Conservation (phyloP, 495 filamentous ascomycete genomes). For the Tuber melanosporum region DNA sequence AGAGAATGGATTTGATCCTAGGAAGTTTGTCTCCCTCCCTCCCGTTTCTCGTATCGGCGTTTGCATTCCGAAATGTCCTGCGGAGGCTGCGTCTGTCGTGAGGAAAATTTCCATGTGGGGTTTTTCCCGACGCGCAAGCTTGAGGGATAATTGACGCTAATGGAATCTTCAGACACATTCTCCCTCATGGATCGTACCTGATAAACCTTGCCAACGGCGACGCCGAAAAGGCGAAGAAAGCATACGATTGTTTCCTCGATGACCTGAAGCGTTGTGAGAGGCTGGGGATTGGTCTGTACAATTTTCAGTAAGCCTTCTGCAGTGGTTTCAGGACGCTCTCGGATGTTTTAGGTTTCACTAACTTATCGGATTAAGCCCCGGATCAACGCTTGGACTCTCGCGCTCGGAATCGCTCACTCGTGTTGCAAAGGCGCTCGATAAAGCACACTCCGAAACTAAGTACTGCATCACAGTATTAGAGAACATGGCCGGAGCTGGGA, state of each 20-base stretch:
- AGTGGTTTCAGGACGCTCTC: neutral
- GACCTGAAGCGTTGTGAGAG: constrained; percentile 80
- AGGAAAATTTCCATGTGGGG: neutral
- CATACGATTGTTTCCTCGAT: constrained; percentile 78
- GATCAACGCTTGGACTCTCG: constrained; percentile 61
- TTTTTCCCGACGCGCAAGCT: neutral
- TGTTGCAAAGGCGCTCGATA: constrained; percentile 71
- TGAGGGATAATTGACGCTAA: neutral
- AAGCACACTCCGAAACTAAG: constrained; percentile 65
- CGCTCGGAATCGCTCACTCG: constrained; percentile 65
- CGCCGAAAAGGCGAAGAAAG: constrained; percentile 70
- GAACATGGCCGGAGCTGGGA: constrained; percentile 82
- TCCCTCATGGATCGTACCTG: constrained; percentile 93
- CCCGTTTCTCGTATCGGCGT: constrained; percentile 22
- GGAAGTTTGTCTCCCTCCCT: constrained; percentile 43
- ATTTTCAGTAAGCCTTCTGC: constrained; percentile 64
- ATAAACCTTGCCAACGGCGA: constrained; percentile 89
- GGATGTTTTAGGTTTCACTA: constrained; percentile 1
- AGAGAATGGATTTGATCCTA: constrained; percentile 65
- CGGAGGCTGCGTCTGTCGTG: neutral
- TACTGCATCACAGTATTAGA: constrained; percentile 78
- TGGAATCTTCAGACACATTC: constrained; percentile 51
- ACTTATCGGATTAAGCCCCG: constrained; percentile 52
- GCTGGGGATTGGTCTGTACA: constrained; percentile 86
- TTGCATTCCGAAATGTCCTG: neutral